Conservation (phyloP, 192 early-diverging fungal species). For the Kappamyces sp. region DNA sequence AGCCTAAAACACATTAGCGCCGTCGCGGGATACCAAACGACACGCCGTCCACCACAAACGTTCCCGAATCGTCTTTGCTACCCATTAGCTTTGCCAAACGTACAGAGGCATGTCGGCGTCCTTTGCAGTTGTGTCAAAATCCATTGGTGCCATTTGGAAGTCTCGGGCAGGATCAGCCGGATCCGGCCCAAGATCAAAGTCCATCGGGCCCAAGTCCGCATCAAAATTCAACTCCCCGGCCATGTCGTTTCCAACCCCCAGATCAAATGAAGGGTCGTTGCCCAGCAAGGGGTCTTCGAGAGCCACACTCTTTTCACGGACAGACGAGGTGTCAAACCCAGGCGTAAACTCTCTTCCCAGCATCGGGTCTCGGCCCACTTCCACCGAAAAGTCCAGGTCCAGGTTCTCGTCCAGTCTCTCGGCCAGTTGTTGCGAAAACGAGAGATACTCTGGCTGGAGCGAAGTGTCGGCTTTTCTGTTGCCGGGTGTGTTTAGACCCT, state of each 20-base stretch:
- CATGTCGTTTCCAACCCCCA: not conserved
- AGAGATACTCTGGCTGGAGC: not conserved
- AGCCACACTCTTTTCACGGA: not conserved
- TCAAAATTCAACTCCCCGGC: too few species aligned
- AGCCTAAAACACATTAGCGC: too few species aligned
- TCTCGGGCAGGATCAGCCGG: too few species aligned
- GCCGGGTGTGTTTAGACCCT: not conserved
- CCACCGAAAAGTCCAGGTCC: conserved; percentile 27
- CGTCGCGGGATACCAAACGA: too few species aligned
- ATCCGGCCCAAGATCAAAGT: too few species aligned
- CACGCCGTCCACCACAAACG: too few species aligned
- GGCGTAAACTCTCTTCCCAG: conserved; percentile 25
- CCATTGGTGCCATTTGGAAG: too few species aligned
- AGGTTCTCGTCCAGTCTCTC: not conserved
- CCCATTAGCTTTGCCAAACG: too few species aligned
- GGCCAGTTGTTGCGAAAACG: conserved; percentile 5
- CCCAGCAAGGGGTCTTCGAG: not conserved
- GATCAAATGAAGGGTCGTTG: not conserved
- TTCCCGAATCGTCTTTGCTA: too few species aligned
- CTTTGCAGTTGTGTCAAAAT: too few species aligned
- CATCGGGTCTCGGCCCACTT: conserved; percentile 53
- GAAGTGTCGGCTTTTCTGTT: not conserved
- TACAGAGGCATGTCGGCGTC: too few species aligned
- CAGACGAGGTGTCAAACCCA: not conserved
- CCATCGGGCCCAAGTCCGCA: too few species aligned